These are phyloP conservation scores for Calycina marina DNA, from an alignment of 2,329 filamentous ascomycete genomes.

Conservation along the genomic window DNA sequence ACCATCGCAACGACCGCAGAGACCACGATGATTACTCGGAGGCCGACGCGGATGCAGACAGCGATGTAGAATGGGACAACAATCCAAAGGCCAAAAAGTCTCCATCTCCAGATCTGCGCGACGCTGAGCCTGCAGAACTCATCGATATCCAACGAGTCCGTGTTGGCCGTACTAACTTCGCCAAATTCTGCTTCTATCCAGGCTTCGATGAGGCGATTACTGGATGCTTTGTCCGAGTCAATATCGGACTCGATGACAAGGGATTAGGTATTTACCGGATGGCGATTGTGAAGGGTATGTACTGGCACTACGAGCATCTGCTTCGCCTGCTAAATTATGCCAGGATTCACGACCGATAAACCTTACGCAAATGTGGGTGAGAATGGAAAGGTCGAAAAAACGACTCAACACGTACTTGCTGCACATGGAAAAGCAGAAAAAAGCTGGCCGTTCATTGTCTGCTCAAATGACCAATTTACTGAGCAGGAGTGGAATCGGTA, in stretches of 20 bases:
- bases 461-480: conserved; percentile 75
- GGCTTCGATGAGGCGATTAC: conserved; percentile 70
- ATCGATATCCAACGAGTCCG: conserved; percentile 74
- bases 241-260: conserved; percentile 63
- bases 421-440: conserved; percentile 72
- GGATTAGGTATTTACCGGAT: conserved; percentile 74
- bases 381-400: conserved; percentile 64
- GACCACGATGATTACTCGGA: conserved; percentile 40
- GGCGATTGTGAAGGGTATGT: conserved; percentile 68
- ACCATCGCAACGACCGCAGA: conserved; percentile 33
- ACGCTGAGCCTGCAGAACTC: conserved; percentile 53
- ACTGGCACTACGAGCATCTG: not conserved
- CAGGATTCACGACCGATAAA: conserved; percentile 63
- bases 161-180: conserved; percentile 74
- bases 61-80: conserved; percentile 65
- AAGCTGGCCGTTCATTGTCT: conserved; percentile 80
- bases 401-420: conserved; percentile 70
- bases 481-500: conserved; percentile 78
- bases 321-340: conserved; percentile 15
- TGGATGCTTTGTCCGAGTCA: conserved; percentile 76
- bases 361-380: conserved; percentile 69
- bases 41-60: conserved; percentile 53
- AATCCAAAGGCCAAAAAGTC: conserved; percentile 34
- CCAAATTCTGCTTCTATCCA: conserved; percentile 84
- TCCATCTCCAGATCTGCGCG: conserved; percentile 28